A percentile compares a stretch with the other conserved stretches of the same genome.
phyloP scores from a whole-genome alignment of 106 monocot genomes.

The Narthecium ossifragum region DNA sequence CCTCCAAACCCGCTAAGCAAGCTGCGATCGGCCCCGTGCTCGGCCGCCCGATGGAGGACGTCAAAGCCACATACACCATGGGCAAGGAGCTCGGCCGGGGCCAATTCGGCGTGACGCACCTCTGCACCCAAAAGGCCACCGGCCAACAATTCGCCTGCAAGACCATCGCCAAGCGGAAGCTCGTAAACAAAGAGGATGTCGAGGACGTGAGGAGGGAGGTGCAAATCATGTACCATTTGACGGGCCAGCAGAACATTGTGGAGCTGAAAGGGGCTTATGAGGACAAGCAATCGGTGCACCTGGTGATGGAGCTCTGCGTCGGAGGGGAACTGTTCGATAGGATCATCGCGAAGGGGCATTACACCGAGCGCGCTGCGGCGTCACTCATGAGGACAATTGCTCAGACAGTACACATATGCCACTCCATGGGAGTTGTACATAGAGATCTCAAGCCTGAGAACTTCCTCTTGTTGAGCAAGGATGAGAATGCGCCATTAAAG shows the following conservation, averaged over 20 bases:
- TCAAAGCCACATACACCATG: slow-evolving; percentile 31
- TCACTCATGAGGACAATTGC: slow-evolving; percentile 48
- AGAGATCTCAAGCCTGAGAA: slow-evolving; percentile 70
- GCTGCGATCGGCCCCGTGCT: slow-evolving; percentile 44
- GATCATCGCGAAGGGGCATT: slow-evolving; percentile 44
- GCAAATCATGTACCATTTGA: slow-evolving; percentile 65
- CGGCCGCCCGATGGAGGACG: slow-evolving; percentile 59
- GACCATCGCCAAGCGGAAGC: slow-evolving; percentile 57
- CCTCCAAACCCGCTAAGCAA: slow-evolving; percentile 12
- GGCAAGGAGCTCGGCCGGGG: slow-evolving; percentile 64
- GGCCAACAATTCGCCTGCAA: slow-evolving; percentile 56
- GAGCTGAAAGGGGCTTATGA: slow-evolving; percentile 52
- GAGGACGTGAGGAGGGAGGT: slow-evolving; percentile 64
- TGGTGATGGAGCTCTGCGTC: slow-evolving; percentile 52
- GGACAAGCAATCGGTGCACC: slow-evolving; percentile 55
- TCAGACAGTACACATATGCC: slow-evolving; percentile 53
- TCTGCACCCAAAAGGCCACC: slow-evolving; percentile 36
- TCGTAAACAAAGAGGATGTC: slow-evolving; percentile 42
- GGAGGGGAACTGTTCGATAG: slow-evolving; percentile 46
- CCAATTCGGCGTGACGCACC: slow-evolving; percentile 61
- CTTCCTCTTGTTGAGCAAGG: slow-evolving; percentile 50
- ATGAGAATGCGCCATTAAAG: slow-evolving; percentile 47
- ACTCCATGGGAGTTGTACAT: slow-evolving; percentile 68
- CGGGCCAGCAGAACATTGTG: slow-evolving; percentile 59
- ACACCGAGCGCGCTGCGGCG: slow-evolving; percentile 37